Base-by-base conservation (phyloP, 179 eudicot species). In the Beta macrorhiza region DNA sequence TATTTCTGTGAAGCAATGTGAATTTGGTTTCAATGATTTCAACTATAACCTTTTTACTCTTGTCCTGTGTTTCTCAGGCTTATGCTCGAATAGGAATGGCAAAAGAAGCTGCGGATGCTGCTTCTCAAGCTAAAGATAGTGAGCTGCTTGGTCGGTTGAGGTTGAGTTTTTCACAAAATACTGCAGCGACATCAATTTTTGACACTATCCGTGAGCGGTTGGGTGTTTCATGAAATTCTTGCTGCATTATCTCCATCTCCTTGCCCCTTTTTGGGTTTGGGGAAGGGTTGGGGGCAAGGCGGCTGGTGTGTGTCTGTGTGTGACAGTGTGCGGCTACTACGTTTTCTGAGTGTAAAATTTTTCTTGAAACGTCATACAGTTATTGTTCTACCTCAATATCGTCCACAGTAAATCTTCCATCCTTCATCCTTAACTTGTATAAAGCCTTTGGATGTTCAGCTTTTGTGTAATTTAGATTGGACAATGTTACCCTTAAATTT, bases 21-120 rank as follows among this genome's bases (percentile, higher is more conserved):
- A 56, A 74, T 0, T 25, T 49, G 22, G 14, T 51, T 12, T 57
- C 5, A 7, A 6, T 17, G 1, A 22, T 11, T 53, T 20, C 8
- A 29, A 49, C 8, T 47, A 5, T 32, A 10, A 22, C 14, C 16
- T 7, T 59, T 70, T 32, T 57, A 64, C 55, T 63, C 53, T 10
- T 32, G 3, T 65, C 20, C 45, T 75, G 9, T 82, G 65, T 16
- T 79, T 59, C 67, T 61, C 88, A 95, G 99, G 97, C 99, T 69
- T 95, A 92, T 85, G 97, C 97, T 81, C 93, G 88, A 82, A 89
- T 95, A 59, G 99, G 98, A 65, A 92, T 95, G 99, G 94, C 97
- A 25, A 95, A 92, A 84, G 99, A 95, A 90, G 97, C 99, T 59
- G 99, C 94, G 13, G 99, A 95, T 70, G 96, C 99, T 82, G 98